Conservation (phyloP, 2,329 filamentous ascomycete genomes). For the Fusarium burgessii region DNA sequence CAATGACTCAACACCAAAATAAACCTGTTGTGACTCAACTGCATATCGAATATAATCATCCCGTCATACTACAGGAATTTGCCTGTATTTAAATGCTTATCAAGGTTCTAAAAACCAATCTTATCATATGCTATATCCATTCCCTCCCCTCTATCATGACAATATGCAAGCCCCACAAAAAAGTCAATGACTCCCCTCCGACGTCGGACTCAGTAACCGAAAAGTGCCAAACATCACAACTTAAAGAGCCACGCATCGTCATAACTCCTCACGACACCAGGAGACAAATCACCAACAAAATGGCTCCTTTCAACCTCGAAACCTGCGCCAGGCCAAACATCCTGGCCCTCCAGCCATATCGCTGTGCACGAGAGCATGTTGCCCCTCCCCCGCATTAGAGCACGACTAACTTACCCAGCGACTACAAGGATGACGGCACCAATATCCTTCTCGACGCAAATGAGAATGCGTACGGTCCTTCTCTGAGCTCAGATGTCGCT, state of each 20-base stretch:
- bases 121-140: neutral
- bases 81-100: neutral
- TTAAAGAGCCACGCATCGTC: slow-evolving; percentile 23
- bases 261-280: neutral
- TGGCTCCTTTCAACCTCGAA: slow-evolving; percentile 77
- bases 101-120: slow-evolving; percentile 4
- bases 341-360: slow-evolving; percentile 79
- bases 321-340: slow-evolving; percentile 84
- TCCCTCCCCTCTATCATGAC: neutral
- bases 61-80: neutral
- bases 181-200: slow-evolving; percentile 44
- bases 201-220: slow-evolving; percentile 36
- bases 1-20: neutral
- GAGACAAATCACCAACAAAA: slow-evolving; percentile 45
- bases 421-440: slow-evolving; percentile 98
- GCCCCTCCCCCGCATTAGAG: slow-evolving; percentile 36
- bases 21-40: neutral
- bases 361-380: slow-evolving; percentile 83
- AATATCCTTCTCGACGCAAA: slow-evolving; percentile 98
- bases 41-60: neutral
- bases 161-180: slow-evolving; percentile 36
- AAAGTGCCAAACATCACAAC: slow-evolving; percentile 17
- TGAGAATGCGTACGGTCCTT: slow-evolving; percentile 94
- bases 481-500: slow-evolving; percentile 64
- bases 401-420: slow-evolving; percentile 63